These are phyloP conservation scores for Ogataea methanolica DNA, from an alignment of 805 yeast species.

Conservation along the genomic window DNA sequence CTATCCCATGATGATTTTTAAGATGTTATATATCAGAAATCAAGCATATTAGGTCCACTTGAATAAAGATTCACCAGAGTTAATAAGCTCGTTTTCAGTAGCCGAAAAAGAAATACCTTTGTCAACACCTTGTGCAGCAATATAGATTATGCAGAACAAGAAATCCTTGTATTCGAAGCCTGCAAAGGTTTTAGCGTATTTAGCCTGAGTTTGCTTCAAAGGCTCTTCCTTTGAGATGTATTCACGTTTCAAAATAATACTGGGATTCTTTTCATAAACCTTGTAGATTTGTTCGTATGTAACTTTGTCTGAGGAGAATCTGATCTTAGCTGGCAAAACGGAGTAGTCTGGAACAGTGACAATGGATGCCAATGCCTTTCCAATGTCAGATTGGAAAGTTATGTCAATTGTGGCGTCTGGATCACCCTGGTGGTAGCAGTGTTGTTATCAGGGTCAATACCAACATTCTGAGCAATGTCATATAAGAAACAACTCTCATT, in stretches of 20 bases:
- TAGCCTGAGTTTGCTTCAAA: constrained; percentile 28
- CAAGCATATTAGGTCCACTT: constrained; percentile 34
- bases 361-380: constrained; percentile 37
- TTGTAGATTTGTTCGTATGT: constrained; percentile 35
- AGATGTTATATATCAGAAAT: too few relatives aligned
- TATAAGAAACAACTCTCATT: constrained; percentile 31
- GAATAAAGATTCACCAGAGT: constrained; percentile 41
- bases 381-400: constrained; percentile 38
- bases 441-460: constrained; percentile 33
- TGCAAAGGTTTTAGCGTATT: constrained; percentile 21
- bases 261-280: constrained; percentile 36
- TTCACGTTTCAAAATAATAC: constrained; percentile 31
- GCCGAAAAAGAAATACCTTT: constrained; percentile 31
- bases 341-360: constrained; percentile 32
- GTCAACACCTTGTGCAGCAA: constrained; percentile 37
- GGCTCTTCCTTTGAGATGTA: constrained; percentile 30
- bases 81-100: constrained; percentile 39
- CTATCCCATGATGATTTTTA: too few relatives aligned
- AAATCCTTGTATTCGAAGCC: constrained; percentile 33
- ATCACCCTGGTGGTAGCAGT: constrained; percentile 38
- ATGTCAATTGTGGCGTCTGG: constrained; percentile 33
- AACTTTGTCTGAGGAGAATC: constrained; percentile 38
- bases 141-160: constrained; percentile 32
- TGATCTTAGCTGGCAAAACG: constrained; percentile 38
- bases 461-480: constrained; percentile 32